phyloP scores from a whole-genome alignment of 1,284 basidiomycete genomes.

The Lignosus rhinocerotis region DNA sequence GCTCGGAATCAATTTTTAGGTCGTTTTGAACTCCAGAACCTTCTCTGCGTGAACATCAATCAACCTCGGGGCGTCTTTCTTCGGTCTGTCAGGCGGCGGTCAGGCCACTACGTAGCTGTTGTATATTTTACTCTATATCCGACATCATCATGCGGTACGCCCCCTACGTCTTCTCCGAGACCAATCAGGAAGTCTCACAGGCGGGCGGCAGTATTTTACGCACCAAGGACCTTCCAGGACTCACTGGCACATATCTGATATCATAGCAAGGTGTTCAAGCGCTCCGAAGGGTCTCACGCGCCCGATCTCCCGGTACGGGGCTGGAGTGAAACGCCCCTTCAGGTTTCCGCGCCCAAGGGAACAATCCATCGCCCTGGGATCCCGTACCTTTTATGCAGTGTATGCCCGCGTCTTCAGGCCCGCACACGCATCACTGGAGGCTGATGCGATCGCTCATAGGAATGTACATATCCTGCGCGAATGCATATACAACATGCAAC shows the following conservation, averaged over 20 bases:
- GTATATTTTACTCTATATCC: background rate
- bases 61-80: background rate
- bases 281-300: background rate
- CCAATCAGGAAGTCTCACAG: background rate
- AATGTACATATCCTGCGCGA: background rate
- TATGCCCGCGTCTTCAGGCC: background rate
- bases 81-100: background rate
- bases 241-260: too few species aligned
- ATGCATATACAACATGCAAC: background rate
- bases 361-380: background rate
- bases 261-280: too few species aligned
- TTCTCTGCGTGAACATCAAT: background rate
- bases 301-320: background rate
- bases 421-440: background rate
- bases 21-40: background rate
- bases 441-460: background rate
- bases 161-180: background rate
- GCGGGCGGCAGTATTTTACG: background rate
- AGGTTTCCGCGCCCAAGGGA: background rate
- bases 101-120: background rate
- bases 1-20: background rate
- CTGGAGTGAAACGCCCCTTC: background rate
- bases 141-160: background rate
- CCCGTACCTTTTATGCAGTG: too few species aligned
- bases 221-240: too few species aligned